Percentiles rank a stretch among this genome's conserved stretches.
These are phyloP conservation scores for Jacaranda mimosifolia DNA, from an alignment of 257 asterid species.

Conservation along the genomic window DNA sequence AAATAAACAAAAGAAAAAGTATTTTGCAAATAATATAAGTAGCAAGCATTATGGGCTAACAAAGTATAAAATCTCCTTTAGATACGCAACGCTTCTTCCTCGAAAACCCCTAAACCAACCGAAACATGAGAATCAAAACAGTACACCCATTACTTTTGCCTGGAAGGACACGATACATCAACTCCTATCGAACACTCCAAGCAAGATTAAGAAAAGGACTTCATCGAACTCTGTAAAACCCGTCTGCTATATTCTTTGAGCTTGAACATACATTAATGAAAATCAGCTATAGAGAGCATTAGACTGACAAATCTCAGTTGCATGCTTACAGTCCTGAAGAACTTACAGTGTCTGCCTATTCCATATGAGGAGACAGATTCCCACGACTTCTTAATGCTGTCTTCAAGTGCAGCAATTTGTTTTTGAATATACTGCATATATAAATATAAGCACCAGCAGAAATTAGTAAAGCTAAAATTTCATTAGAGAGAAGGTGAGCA, in stretches of 20 bases:
- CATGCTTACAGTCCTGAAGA: conserved; percentile 32
- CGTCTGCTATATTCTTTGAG: background rate
- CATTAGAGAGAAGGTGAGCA: background rate
- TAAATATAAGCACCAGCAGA: conserved; percentile 30
- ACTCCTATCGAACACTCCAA: background rate
- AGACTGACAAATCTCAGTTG: conserved; percentile 13
- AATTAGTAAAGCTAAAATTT: conserved; percentile 24
- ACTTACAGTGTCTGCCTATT: conserved; percentile 65
- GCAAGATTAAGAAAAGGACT: background rate
- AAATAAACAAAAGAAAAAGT: background rate
- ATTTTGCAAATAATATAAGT: background rate
- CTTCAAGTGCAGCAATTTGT: conserved; percentile 77
- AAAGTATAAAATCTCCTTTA: background rate
- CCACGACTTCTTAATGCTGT: conserved; percentile 90
- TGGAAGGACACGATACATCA: background rate
- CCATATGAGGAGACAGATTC: conserved; percentile 54
- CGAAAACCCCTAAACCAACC: background rate
- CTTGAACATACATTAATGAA: background rate
- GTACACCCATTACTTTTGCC: background rate
- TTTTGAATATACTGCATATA: conserved; percentile 84
- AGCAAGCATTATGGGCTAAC: background rate
- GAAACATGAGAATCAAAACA: background rate
- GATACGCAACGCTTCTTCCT: background rate
- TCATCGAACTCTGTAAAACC: background rate
- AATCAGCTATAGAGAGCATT: background rate